Percentiles rank a stretch among this genome's conserved stretches.
Conservation (phyloP, 202 grass and related monocot species). For the Setaria italica region DNA sequence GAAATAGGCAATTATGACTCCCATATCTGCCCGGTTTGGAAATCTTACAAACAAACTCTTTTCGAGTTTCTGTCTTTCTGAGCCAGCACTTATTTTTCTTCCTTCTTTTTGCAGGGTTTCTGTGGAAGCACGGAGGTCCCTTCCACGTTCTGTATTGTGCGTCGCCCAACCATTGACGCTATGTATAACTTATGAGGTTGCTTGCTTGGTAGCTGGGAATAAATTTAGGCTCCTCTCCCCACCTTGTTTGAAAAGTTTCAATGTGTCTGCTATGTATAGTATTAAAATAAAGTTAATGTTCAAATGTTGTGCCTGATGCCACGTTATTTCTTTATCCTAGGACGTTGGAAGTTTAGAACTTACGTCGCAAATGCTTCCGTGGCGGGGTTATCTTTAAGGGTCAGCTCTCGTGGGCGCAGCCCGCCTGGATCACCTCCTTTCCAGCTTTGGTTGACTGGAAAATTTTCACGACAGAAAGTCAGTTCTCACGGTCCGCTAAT, state of each 20-base stretch:
- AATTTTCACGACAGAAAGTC: neutral
- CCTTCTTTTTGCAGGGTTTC: slow-evolving; percentile 10
- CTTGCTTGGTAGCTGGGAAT: slow-evolving; percentile 6
- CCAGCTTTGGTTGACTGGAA: neutral
- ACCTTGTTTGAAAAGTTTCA: neutral
- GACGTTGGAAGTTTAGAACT: neutral
- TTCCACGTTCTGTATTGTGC: neutral
- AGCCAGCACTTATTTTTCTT: neutral
- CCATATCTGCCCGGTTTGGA: neutral
- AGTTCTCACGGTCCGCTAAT: too few species aligned
- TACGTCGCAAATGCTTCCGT: neutral
- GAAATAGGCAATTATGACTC: neutral
- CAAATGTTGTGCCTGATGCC: neutral
- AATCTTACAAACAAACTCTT: neutral
- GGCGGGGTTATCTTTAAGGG: neutral
- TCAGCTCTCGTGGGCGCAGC: neutral
- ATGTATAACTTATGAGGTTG: slow-evolving; percentile 16
- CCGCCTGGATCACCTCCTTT: neutral
- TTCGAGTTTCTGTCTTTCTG: neutral
- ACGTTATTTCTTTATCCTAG: neutral
- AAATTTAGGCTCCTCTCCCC: neutral
- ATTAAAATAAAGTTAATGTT: neutral
- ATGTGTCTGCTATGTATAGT: neutral
- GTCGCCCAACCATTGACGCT: slow-evolving; percentile 13
- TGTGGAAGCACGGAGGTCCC: neutral